These are phyloP conservation scores for Solanum piurae DNA, from an alignment of 257 asterid genomes.

Conservation along the genomic window DNA sequence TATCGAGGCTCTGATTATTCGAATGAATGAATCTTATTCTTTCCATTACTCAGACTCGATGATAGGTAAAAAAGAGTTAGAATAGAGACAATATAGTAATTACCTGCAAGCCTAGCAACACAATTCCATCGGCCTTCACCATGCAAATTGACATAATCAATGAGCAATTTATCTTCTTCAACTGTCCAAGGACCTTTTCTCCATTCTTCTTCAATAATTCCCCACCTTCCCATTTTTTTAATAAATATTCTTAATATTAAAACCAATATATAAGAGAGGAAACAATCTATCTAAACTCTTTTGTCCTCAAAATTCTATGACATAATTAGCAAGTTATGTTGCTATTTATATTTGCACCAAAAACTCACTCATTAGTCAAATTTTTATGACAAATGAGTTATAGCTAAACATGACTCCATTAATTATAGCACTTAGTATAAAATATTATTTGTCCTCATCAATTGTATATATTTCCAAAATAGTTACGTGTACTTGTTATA, in stretches of 20 bases:
- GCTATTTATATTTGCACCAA: conserved; percentile 47
- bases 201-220: conserved; percentile 57
- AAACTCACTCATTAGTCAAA: conserved; percentile 10
- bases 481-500: neutral
- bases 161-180: conserved; percentile 72
- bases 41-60: neutral
- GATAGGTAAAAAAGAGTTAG: neutral
- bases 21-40: neutral
- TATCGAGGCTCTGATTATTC: neutral
- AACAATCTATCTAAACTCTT: neutral
- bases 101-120: conserved; percentile 70
- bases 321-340: conserved; percentile 23
- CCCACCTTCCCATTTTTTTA: conserved; percentile 34
- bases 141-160: conserved; percentile 65
- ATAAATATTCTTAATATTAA: neutral
- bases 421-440: neutral
- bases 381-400: neutral
- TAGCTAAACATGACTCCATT: conserved; percentile 19
- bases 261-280: neutral
- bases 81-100: neutral
- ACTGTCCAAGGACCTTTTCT: conserved; percentile 93
- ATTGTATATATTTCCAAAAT: neutral
- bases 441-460: neutral
- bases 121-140: conserved; percentile 95
- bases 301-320: conserved; percentile 36